Evolutionary conservation across 108 stramenopile genomes (phyloP), one percentile per base, ranked within the genome.

Genomic region (Fistulifera solaris): DNA sequence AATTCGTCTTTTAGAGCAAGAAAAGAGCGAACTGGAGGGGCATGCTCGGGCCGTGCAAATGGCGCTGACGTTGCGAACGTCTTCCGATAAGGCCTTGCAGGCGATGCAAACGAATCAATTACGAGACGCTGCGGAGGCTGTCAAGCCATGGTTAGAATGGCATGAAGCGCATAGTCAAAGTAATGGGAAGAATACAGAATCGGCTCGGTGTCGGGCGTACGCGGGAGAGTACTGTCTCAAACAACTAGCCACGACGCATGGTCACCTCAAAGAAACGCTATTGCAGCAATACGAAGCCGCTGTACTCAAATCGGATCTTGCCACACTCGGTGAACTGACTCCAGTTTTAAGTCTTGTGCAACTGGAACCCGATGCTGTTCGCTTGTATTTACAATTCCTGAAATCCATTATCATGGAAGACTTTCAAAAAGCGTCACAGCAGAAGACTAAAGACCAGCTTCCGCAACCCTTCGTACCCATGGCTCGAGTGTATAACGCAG

Each of bases 401-500:
- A 69, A 61, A 60, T 42, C 48, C 6, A 26, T 40, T 15, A n/a
- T 38, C 31, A 26, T 38, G 19, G 39, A 35, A 17, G 67, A 15
- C 48, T 52, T 45, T 26, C 45, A 64, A 13, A 17, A 56, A 22
- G 17, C 15, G 38, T 17, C 16, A 12, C 38, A 41, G 54, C 13
- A 54, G 27, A 51, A 51, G 11, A 38, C 72, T 54, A 63, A 67
- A 41, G 27, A 63, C 62, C 51, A 66, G 53, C 48, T 21, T 51
- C 38, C 67, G 26, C 68, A 76, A 15, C 84, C 79, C 0, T 68
- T 62, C 65, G 57, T 65, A 25, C 65, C 41, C 46, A 82, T 93
- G 66, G 90, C 84, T 25, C 51, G 58, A 46, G 80, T 86, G 10
- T 93, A 85, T 72, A 93, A 93, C 68, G 66, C 63, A 10, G 84